phyloP scores from a whole-genome alignment of 129 eudicot genomes.

The Artemisia argyi region DNA sequence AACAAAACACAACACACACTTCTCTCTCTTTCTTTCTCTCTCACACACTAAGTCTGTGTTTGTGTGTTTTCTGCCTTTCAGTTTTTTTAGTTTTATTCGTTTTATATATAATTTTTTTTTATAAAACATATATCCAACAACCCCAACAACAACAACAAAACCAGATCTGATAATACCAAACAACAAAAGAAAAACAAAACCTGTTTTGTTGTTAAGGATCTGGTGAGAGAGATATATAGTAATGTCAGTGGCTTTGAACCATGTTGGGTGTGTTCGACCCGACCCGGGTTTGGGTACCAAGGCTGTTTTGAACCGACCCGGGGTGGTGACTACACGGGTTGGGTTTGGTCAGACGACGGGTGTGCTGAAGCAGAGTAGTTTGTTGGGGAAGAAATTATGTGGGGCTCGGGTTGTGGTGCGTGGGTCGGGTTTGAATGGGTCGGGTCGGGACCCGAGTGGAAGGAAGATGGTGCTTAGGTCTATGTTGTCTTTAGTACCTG shows the following conservation, averaged over 20 bases:
- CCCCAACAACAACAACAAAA: not conserved
- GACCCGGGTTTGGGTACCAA: slow-evolving; percentile 18
- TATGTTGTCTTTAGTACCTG: slow-evolving; percentile 80
- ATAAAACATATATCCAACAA: slow-evolving; percentile 7
- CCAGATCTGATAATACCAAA: not conserved
- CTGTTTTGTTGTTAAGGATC: no score
- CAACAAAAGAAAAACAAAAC: not conserved
- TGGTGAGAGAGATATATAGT: no score
- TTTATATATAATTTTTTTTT: slow-evolving; percentile 4
- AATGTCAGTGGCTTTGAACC: slow-evolving; percentile 75
- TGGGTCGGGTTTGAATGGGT: slow-evolving; percentile 54
- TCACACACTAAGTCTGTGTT: slow-evolving; percentile 12
- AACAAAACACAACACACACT: no score
- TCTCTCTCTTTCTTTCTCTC: slow-evolving; percentile 15
- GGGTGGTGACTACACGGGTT: slow-evolving; percentile 27
- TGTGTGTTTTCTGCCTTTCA: slow-evolving; percentile 17
- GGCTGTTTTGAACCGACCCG: slow-evolving; percentile 17
- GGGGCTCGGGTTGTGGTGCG: slow-evolving; percentile 50
- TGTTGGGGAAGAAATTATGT: slow-evolving; percentile 42
- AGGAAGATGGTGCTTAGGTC: slow-evolving; percentile 50
- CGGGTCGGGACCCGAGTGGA: slow-evolving; percentile 52
- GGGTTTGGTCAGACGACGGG: slow-evolving; percentile 26
- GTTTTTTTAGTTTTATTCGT: not conserved
- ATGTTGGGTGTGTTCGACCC: slow-evolving; percentile 38
- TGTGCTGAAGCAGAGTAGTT: slow-evolving; percentile 33